Conservation (phyloP, 495 filamentous ascomycete species). For the Penicillium pulvis region DNA sequence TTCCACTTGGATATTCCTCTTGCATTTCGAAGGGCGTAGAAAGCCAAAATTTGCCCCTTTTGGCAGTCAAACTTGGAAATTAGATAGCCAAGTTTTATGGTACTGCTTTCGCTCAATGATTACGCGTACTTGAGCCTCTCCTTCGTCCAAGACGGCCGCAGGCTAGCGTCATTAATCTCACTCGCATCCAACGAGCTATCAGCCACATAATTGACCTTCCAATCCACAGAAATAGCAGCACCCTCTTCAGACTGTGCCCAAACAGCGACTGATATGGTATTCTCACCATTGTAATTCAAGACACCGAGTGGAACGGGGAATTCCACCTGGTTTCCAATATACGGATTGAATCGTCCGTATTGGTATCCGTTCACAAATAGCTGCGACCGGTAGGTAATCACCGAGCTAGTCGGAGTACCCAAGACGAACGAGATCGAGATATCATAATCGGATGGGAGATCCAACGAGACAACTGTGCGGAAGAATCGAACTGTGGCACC, state of each 20-base stretch:
- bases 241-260: slow-evolving; percentile 52
- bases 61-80: neutral
- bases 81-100: neutral
- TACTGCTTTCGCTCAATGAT: neutral
- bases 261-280: slow-evolving; percentile 48
- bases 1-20: neutral
- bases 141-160: slow-evolving; percentile 45
- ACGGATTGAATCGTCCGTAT: slow-evolving; percentile 51
- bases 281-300: slow-evolving; percentile 47
- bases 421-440: slow-evolving; percentile 51
- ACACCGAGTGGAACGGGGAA: slow-evolving; percentile 54
- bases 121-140: slow-evolving; percentile 36
- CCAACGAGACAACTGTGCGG: slow-evolving; percentile 55
- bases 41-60: neutral
- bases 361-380: slow-evolving; percentile 55
- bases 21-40: neutral
- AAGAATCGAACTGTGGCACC: slow-evolving; percentile 58
- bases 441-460: slow-evolving; percentile 43
- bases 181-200: slow-evolving; percentile 47
- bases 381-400: slow-evolving; percentile 38
- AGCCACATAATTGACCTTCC: slow-evolving; percentile 40
- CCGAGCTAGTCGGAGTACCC: slow-evolving; percentile 25
- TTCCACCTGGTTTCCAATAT: slow-evolving; percentile 53
- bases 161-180: slow-evolving; percentile 33
- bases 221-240: slow-evolving; percentile 36